These are phyloP conservation scores for Picea sitchensis DNA, from an alignment of 75 land plant genomes.

Conservation along the genomic window DNA sequence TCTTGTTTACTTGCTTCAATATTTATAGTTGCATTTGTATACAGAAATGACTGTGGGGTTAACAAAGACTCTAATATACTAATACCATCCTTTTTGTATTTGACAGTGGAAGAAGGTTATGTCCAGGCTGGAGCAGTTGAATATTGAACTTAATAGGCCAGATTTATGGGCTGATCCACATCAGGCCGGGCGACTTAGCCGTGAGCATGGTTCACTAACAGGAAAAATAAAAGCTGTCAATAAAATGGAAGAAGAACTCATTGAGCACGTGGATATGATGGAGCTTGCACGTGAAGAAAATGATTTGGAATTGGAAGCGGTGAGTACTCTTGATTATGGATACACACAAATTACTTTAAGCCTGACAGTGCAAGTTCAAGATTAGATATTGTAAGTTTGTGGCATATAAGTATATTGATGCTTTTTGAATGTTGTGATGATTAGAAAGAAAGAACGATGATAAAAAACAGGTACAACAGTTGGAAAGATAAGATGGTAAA, in stretches of 20 bases:
- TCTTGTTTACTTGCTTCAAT: not conserved
- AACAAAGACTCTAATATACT: not conserved
- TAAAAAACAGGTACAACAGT: not conserved
- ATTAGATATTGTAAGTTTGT: not conserved
- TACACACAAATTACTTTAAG: not conserved
- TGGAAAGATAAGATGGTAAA: not conserved
- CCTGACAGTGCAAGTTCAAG: not conserved
- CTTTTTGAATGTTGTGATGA: not conserved
- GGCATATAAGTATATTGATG: not conserved
- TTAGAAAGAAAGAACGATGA: not conserved
- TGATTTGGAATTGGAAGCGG: slow-evolving; percentile 76
- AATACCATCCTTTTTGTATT: not conserved
- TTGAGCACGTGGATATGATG: slow-evolving; percentile 84
- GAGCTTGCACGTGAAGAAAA: slow-evolving; percentile 94
- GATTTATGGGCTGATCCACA: slow-evolving; percentile 86
- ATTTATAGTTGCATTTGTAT: not conserved
- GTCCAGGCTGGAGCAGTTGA: slow-evolving; percentile 46
- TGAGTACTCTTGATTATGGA: slow-evolving; percentile 30
- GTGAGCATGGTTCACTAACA: slow-evolving; percentile 81
- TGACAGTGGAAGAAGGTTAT: slow-evolving; percentile 81
- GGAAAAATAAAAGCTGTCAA: slow-evolving; percentile 78
- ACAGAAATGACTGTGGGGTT: not conserved
- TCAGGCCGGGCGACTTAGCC: slow-evolving; percentile 72
- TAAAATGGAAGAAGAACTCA: slow-evolving; percentile 61
- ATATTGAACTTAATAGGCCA: slow-evolving; percentile 53